Base-by-base conservation (phyloP, 129 eudicot species). In the Glebionis coronaria region DNA sequence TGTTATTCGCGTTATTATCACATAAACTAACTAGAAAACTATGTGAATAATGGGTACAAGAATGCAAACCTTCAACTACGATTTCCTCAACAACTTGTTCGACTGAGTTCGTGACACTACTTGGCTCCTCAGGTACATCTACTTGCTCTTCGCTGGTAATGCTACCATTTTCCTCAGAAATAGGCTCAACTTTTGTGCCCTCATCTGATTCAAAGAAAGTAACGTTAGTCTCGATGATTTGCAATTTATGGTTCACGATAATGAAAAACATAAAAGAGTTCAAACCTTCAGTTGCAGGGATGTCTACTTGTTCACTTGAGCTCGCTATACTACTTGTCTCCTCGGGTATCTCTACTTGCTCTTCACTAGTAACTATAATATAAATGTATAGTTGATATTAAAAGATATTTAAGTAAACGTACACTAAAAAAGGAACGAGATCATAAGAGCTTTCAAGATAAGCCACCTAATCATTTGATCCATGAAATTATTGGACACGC, bases 211-310 rank as follows among this genome's bases (percentile, higher is more conserved):
- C 54, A 58, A n/a, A 35, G 42, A 35, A 13, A 67, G 60, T 74
- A 10, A 66, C 44, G 42, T 73, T 23, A 42, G 21, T 52, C 10
- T 6, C 42, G 42, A 61, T 45, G 29, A 15, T 23, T 72, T 73
- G 46, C 4, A 73, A 35, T 29, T 45, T 28, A 27, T 5, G 21
- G 23, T 68, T 25, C 56, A n/a, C 23, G 56, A 46, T 55, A 20
- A 65, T 19, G 27, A 46, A 7, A 23, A 65, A 15, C 44, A 9
- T 3, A 27, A 8, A 14, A 27, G 63, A 38, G 23, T 19, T 53
- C 62, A 70, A 58, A 86, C 92, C 88, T 85, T 58, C 47, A 14
- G 44, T 63, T 23, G 42, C 29, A 49, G 76, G 67, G 31, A 59
- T 46, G n/a, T 68, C 73, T 70, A 62, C 45, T 77, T 76, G 75